phyloP scores from a whole-genome alignment of 257 asterid genomes.

The Nicotiana benthamiana region DNA sequence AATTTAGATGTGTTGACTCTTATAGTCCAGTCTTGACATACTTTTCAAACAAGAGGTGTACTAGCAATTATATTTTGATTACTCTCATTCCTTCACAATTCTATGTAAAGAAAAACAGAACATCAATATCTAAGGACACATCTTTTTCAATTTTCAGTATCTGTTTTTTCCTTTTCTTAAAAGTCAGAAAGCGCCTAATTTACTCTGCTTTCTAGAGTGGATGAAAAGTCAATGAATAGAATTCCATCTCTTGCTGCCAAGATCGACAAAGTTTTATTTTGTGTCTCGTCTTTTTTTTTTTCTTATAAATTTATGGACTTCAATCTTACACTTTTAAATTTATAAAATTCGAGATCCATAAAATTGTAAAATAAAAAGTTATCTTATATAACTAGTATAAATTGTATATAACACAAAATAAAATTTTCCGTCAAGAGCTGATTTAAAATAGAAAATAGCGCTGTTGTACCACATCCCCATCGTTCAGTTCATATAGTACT shows the following conservation, averaged over 20 bases:
- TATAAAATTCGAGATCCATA: too few species aligned
- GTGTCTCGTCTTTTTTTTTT: too few species aligned
- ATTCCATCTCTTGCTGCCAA: not conserved
- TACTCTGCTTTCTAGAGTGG: not conserved
- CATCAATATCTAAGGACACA: not conserved
- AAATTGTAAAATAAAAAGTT: too few species aligned
- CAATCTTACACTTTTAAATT: too few species aligned
- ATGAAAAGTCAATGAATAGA: not conserved
- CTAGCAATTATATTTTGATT: not conserved
- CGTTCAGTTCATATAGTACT: too few species aligned
- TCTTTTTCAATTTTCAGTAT: not conserved
- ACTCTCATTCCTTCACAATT: not conserved
- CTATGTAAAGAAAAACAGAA: not conserved
- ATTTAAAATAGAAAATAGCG: not conserved
- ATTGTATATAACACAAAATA: too few species aligned
- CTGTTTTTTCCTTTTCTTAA: not conserved
- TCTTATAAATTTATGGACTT: too few species aligned
- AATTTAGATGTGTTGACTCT: not conserved
- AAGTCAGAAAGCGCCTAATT: not conserved
- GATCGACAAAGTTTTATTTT: too few species aligned
- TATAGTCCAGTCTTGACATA: not conserved
- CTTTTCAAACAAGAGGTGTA: not conserved
- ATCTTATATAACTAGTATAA: too few species aligned
- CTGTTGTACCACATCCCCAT: not conserved
- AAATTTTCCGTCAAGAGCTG: too few species aligned